Evolutionary conservation across 2,329 filamentous ascomycete species (phyloP), one percentile per base, ranked within the genome.

Genomic region (Phoma herbarum): DNA sequence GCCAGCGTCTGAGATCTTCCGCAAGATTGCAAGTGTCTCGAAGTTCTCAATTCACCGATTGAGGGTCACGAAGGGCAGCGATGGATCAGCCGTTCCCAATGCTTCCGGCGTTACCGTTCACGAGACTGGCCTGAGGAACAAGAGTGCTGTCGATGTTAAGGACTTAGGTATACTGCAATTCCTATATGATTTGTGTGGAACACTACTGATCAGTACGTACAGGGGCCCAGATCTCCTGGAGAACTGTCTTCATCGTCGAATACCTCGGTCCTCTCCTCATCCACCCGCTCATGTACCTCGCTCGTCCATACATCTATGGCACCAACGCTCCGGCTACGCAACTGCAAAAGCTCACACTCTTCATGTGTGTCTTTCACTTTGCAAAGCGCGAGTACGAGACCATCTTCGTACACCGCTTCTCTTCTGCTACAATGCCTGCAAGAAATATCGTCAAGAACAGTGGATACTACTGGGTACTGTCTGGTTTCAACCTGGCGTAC

Each of bases 371-470:
- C 56, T 78, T 90, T 12, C 95, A 99, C 83, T 99, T 97, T 79
- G 66, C 91, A 75, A 99, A 99, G 85, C 93, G 95, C 74, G 95
- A 99, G 82, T 84, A 92, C 65, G 95, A 99, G 82, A 98, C 95
- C 0, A 75, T 97, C 62, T 97, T 95, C 76, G 86, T 99, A 62
- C 95, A 99, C 84, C 92, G 92, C 75, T 99, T 99, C 84, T 94
- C 92, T 56, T 88, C 90, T 62, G 92, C 90, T 72, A 99, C 95
- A 47, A 99, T 99, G 95, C 95, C 95, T 18, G 85, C 86, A 58
- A 81, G 80, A 74, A 96, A 97, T 83, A 92, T 99, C 75, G 90
- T 97, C 86, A 95, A 94, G 80, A 99, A 99, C 85, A 92, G 89
- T 66, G 86, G 86, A 66, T 94, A 97, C 83, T 99, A 99, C 86